Conservation (phyloP, 2,329 filamentous ascomycete species). For the Colletotrichum sp. region DNA sequence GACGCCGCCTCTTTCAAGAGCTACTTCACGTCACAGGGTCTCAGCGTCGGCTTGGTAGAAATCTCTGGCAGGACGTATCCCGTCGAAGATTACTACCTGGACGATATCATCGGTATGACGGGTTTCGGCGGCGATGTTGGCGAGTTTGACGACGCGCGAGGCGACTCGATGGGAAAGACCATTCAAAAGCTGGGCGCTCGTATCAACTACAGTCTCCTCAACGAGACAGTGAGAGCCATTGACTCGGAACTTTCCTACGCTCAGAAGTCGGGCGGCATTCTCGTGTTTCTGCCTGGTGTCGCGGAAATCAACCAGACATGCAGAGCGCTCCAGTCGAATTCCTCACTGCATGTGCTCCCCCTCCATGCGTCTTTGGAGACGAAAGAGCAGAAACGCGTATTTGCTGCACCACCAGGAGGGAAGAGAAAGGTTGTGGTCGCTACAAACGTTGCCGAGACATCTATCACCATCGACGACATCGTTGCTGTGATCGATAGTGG, state of each 20-base stretch:
- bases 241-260: constrained; percentile 73
- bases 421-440: constrained; percentile 93
- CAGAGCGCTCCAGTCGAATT: constrained; percentile 67
- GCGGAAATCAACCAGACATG: constrained; percentile 88
- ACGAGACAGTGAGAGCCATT: constrained; percentile 80
- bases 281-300: constrained; percentile 95
- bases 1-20: constrained; percentile 84
- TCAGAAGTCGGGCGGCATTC: constrained; percentile 79
- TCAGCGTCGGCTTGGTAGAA: constrained; percentile 79
- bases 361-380: constrained; percentile 92
- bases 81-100: constrained; percentile 87
- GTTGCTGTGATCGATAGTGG: constrained; percentile 96
- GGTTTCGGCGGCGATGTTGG: constrained; percentile 65
- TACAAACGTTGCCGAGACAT: constrained; percentile 97
- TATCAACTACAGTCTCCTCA: constrained; percentile 90
- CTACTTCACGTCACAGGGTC: constrained; percentile 77
- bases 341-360: constrained; percentile 76
- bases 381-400: constrained; percentile 86
- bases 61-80: constrained; percentile 90
- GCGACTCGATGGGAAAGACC: constrained; percentile 67
- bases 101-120: constrained; percentile 83
- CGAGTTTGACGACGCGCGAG: constrained; percentile 48
- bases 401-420: constrained; percentile 74
- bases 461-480: constrained; percentile 97
- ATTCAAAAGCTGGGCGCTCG: constrained; percentile 78